phyloP scores from a whole-genome alignment of 2,329 filamentous ascomycete genomes.

The Trichoderma sp. region DNA sequence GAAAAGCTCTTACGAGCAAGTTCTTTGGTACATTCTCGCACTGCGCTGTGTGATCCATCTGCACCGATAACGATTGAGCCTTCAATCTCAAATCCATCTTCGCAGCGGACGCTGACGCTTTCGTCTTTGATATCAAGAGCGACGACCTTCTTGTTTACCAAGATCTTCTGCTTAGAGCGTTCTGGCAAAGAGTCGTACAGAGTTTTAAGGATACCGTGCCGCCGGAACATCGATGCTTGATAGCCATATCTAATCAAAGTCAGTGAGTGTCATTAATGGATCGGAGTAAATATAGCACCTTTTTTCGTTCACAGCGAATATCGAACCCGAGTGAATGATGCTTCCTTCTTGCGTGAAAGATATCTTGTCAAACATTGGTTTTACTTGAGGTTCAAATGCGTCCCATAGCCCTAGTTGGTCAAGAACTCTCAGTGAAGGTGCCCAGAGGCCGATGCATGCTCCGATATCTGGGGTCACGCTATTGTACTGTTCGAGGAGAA shows the following conservation, averaged over 20 bases:
- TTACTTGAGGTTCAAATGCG: not conserved
- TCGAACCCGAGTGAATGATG: not conserved
- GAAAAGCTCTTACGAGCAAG: not conserved
- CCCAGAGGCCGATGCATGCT: constrained; percentile 3
- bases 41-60: constrained; percentile 45
- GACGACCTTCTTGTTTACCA: constrained; percentile 30
- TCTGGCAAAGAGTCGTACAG: not conserved
- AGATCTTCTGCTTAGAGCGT: constrained; percentile 27
- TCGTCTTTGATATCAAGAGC: constrained; percentile 28
- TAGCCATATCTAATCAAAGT: not conserved
- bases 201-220: not conserved
- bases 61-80: constrained; percentile 44
- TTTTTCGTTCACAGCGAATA: not conserved
- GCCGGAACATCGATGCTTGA: not conserved
- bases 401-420: constrained; percentile 27
- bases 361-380: not conserved
- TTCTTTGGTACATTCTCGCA: constrained; percentile 25
- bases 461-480: not conserved
- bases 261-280: not conserved
- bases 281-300: not conserved
- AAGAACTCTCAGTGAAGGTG: not conserved
- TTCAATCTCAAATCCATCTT: constrained; percentile 36
- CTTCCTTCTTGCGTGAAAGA: not conserved
- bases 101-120: constrained; percentile 35
- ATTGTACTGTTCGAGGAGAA: constrained; percentile 34